Evolutionary conservation across 106 monocot species (phyloP), one percentile per base, ranked within the genome.

Genomic region (Cymbidium sinense): DNA sequence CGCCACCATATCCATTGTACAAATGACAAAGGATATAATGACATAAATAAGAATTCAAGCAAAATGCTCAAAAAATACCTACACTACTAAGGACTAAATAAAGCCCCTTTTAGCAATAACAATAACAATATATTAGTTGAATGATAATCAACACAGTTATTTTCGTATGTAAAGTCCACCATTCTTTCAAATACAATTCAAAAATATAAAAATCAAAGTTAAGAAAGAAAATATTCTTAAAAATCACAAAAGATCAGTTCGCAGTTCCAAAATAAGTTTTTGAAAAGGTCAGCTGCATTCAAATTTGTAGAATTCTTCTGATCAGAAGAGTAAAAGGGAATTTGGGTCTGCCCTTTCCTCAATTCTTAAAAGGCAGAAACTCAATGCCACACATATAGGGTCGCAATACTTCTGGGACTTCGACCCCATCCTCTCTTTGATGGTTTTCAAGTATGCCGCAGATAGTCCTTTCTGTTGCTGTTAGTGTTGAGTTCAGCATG

Each of bases 371-470:
- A 44, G 89, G 86, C 29, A 96, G 80, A 30, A 94, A 94, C 1
- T 85, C 83, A 30, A 75, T 61, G 75, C 91, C 91, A n/a, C 89
- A 85, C 96, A 96, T 96, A 79, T 85, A 96, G 0, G 94, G 94
- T 30, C 77, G 83, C 47, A 96, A 83, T 13, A 36, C 96, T 80
- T 86, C 70, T 0, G 96, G 96, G 55, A 96, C 79, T 34, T 85
- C 90, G 34, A 96, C 93, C 5, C 96, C 96, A 71, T 91, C 85
- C 58, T 89, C 86, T 35, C 23, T 89, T 84, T 96, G 96, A 78
- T 88, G 80, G 78, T 88, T 96, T 81, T 96, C 96, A 19, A 96
- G 83, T 69, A 96, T 96, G 36, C 91, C 90, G 64, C 96, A 96
- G 30, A 94, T 85, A 2, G 96, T 96, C 75, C 96, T 88, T 69